Evolutionary conservation across 148 eudicot genomes (phyloP), one percentile per base, ranked within the genome.

Genomic region (Simmondsia chinensis): DNA sequence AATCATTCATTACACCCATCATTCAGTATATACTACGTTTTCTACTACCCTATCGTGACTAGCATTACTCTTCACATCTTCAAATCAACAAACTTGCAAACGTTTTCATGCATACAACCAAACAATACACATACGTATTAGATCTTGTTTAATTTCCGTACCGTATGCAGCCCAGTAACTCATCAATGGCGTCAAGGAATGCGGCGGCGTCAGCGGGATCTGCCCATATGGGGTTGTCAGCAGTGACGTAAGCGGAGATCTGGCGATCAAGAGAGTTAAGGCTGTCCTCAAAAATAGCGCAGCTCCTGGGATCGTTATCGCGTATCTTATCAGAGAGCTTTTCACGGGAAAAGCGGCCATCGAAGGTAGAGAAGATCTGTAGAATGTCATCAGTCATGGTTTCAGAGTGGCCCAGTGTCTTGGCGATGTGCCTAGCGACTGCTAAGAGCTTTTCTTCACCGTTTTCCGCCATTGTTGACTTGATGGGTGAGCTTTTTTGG

Each of bases 391-490:
- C 94, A 27, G 99, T 77, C 77, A 86, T 82, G 35, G 66, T 79
- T 33, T 93, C 88, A 24, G 86, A 74, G 50, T 82, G 96, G 13
- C 99, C 99, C 0, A 93, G 70, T 0, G 96, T 74, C 33, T 80
- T 93, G 13, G 94, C 99, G 9, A 93, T 86, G 61, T 93, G 99
- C 1, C 87, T 62, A 0, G 99, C 99, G 1, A 86, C 80, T n/a
- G 94, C 96, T 16, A 93, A 70, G 1, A 93, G 79, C 72, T 93
- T 93, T 47, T 93, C 96, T 39, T 93, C 99, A 0, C 94, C 94
- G 52, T 79, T 77, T 15, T 79, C 78, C 7, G 75, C 72, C 83
- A 75, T 76, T 48, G 54, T 25, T 48, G 15, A 46, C 47, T 35
- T 4, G 7, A 26, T 20, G 5, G 6, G 16, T 38, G 6, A 28